These are phyloP conservation scores for Corinectria fuckeliana DNA, from an alignment of 2,329 filamentous ascomycete species.

Conservation along the genomic window DNA sequence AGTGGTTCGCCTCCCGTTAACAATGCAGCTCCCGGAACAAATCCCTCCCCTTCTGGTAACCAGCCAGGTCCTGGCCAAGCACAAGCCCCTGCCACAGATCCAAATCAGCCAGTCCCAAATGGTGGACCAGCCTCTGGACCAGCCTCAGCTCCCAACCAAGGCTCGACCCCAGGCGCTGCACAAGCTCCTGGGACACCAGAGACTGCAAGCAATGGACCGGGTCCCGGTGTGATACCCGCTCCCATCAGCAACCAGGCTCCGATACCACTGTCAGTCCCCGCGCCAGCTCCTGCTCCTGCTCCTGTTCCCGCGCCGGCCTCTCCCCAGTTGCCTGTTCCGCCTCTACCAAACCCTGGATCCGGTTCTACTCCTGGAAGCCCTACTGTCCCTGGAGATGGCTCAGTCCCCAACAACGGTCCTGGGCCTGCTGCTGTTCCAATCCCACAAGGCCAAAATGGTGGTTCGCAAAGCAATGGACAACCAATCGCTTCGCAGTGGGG, in stretches of 20 bases:
- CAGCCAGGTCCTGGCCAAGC: background rate
- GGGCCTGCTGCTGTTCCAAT: background rate
- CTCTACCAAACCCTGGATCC: background rate
- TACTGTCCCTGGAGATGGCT: background rate
- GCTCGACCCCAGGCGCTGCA: too few relatives aligned
- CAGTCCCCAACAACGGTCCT: background rate
- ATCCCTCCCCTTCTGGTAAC: background rate
- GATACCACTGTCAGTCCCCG: background rate
- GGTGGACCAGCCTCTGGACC: background rate
- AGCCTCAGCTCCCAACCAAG: background rate
- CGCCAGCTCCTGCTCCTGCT: too few relatives aligned
- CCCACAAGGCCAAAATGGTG: background rate
- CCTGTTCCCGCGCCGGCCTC: too few relatives aligned
- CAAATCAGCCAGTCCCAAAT: background rate
- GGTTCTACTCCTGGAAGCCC: background rate
- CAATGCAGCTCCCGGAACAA: background rate
- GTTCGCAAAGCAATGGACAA: background rate
- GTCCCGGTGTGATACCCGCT: background rate
- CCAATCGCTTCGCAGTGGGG: constrained; percentile 28
- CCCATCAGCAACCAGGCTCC: background rate
- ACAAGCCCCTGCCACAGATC: background rate
- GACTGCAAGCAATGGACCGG: too few relatives aligned
- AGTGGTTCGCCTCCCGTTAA: background rate
- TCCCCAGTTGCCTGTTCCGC: background rate
- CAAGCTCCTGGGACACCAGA: background rate